Conservation (phyloP, 345 rosid genomes). For the Passiflora organensis region DNA sequence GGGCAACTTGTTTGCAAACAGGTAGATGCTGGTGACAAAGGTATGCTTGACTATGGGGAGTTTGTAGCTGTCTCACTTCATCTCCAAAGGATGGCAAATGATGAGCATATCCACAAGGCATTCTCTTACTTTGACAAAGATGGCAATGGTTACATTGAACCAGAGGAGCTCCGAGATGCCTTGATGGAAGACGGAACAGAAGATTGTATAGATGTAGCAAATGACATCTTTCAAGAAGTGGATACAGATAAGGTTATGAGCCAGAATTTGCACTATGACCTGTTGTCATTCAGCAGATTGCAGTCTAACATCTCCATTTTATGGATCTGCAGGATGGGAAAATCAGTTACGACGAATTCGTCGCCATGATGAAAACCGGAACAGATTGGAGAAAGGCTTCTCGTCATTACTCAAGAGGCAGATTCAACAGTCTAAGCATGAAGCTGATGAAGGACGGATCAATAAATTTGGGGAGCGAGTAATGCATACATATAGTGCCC, state of each 20-base stretch:
- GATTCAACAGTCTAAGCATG: constrained; percentile 96
- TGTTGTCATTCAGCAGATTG: background rate
- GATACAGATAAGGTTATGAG: constrained; percentile 86
- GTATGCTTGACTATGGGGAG: constrained; percentile 84
- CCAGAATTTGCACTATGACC: background rate
- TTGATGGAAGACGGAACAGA: constrained; percentile 96
- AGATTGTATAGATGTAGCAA: constrained; percentile 83
- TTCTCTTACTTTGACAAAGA: constrained; percentile 98
- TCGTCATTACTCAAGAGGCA: constrained; percentile 99
- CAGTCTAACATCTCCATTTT: constrained; percentile 8
- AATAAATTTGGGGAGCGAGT: constrained; percentile 71
- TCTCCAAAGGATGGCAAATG: constrained; percentile 87
- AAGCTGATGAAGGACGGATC: constrained; percentile 98
- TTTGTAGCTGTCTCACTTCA: constrained; percentile 89
- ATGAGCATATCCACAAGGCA: constrained; percentile 94
- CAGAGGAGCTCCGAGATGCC: constrained; percentile 84
- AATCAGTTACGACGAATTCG: constrained; percentile 96
- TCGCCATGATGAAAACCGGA: constrained; percentile 98
- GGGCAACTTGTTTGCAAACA: constrained; percentile 32
- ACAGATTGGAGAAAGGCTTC: constrained; percentile 99
- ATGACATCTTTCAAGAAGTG: constrained; percentile 98
- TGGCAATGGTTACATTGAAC: constrained; percentile 78
- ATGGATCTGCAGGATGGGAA: constrained; percentile 72
- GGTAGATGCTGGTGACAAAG: constrained; percentile 94
- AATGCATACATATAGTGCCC: constrained; percentile 14